phyloP scores from a whole-genome alignment of 169 alveolate genomes.

The Plasmodium chabaudi region DNA sequence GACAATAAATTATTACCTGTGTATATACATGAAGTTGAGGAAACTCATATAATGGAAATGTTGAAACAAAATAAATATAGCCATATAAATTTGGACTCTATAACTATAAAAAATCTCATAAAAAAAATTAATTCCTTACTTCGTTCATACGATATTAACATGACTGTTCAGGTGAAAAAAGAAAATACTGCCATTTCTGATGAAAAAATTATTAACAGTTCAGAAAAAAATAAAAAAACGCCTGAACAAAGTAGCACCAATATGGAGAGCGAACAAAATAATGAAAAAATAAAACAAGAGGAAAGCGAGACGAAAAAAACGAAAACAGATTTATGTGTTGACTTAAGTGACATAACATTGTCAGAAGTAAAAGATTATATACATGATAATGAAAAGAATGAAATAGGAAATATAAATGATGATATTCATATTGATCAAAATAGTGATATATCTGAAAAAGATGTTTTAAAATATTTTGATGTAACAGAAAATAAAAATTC shows the following conservation, averaged over 20 bases:
- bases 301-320: not conserved
- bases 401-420: not conserved
- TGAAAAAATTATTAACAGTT: not conserved
- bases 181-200: not conserved
- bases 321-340: slow-evolving; percentile 8
- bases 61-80: slow-evolving; percentile 6
- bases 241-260: not conserved
- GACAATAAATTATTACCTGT: not conserved
- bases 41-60: slow-evolving; percentile 17
- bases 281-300: not conserved
- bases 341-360: slow-evolving; percentile 34
- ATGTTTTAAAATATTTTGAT: slow-evolving; percentile 58
- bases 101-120: not conserved
- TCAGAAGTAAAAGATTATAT: slow-evolving; percentile 38
- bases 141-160: slow-evolving; percentile 10
- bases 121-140: slow-evolving; percentile 46
- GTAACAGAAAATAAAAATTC: slow-evolving; percentile 44
- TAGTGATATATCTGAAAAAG: not conserved
- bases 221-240: not conserved
- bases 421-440: too few relatives aligned
- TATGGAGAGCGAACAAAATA: not conserved
- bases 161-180: slow-evolving; percentile 8
- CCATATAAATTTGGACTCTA: not conserved
- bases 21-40: slow-evolving; percentile 31
- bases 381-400: not conserved